These are phyloP conservation scores for Coprinellus micaceus DNA, from an alignment of 768 basidiomycete genomes.

Conservation along the genomic window DNA sequence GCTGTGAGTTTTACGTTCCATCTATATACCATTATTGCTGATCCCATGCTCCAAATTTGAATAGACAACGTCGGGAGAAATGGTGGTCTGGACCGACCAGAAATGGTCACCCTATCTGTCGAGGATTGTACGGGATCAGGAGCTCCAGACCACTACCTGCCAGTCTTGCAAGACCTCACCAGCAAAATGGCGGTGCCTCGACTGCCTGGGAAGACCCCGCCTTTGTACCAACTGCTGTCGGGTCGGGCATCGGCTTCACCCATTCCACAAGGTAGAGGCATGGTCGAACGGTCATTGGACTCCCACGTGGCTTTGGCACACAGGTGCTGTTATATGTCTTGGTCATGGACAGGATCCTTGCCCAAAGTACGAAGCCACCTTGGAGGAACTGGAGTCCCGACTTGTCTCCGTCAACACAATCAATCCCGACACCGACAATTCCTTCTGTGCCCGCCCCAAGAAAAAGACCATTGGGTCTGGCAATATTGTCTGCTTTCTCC, in stretches of 20 bases:
- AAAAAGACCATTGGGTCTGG: not conserved
- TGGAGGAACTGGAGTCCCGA: not conserved
- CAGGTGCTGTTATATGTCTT: not conserved
- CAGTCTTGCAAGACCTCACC: not conserved
- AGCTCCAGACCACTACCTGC: not conserved
- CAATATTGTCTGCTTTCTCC: not conserved
- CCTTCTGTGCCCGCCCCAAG: not conserved
- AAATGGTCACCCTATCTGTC: not conserved
- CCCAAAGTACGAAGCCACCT: not conserved
- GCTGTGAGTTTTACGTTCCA: not conserved
- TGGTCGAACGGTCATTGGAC: not conserved
- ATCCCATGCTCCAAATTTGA: not conserved
- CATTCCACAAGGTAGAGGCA: not conserved
- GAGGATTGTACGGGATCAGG: not conserved
- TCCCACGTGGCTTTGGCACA: not conserved
- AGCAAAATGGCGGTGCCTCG: not conserved
- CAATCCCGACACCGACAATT: not conserved
- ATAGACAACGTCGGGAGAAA: not conserved
- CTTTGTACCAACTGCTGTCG: not conserved
- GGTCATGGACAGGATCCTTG: not conserved
- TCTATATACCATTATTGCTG: not conserved
- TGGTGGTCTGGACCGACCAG: not conserved
- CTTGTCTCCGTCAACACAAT: not conserved
- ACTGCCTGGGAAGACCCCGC: not conserved
- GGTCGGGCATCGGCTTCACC: not conserved